Evolutionary conservation across 1,139 yeast genomes (phyloP), one percentile per base, ranked within the genome.

Genomic region (Eremothecium gossypii): DNA sequence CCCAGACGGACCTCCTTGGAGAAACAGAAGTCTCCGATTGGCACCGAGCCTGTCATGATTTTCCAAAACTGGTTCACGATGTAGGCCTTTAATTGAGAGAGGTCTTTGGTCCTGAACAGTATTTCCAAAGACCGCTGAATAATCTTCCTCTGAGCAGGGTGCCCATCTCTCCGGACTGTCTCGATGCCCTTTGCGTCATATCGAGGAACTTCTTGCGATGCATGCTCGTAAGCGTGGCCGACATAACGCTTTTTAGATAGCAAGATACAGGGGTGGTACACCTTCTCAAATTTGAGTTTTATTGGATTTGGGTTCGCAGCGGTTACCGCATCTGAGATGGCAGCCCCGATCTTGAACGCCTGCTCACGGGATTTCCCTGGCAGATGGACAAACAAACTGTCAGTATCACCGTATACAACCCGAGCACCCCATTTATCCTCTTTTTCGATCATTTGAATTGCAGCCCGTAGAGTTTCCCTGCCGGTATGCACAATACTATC

Each of bases 171-270:
- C 47, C 98, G 63, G 0, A 91, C 83, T 0, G 97, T 91, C 60
- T 91, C 98, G 12, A 86, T 87, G 1, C 98, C 98, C 54, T 91
- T 91, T 2, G 98, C 96, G 65, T 91, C 97, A 60, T 91, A 89
- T 27, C 64, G 71, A 0, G 96, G 86, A 7, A 50, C 63, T 3
- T 42, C 51, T 52, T 83, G 89, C 12, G 63, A 64, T 33, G 68
- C 72, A 29, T 62, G 57, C 50, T 84, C 95, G 60, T 73, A 89
- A 43, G 83, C 72, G 56, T 77, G 77, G 0, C 98, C 98, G 17
- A 87, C 96, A 57, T 91, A 91, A 38, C 98, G 63, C 56, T 91
- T 91, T 60, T 91, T 91, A 26, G 94, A 83, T 35, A 87, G 66
- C 38, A 91, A 61, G 3, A 91, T 75, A 50, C 89, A 77, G 0